Base-by-base conservation (phyloP, 2,329 filamentous ascomycete genomes). In the Davidsoniella australis region DNA sequence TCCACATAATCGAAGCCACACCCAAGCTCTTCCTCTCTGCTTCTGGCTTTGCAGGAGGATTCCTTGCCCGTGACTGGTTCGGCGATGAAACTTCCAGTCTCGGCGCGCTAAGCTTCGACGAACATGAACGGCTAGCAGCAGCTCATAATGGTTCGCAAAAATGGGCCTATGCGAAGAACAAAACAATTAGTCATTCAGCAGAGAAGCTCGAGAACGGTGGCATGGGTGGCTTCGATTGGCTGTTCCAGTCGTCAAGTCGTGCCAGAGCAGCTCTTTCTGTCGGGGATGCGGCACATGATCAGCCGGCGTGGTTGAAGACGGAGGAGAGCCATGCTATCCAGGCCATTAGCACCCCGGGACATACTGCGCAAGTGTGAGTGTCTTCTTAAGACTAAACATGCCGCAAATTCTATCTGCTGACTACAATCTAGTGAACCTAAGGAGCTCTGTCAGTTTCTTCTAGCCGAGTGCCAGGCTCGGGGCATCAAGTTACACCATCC, bases 1-100 rank as follows among this genome's bases (percentile, higher is more conserved):
- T 73, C 48, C 68, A 71, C 54, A 61, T 73, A 6, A 63, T 73
- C 36, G 70, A 73, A 47, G 58, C 65, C 0, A 65, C 67, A 0
- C 60, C 64, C 1, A 4, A 20, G 20, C 69, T 88, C 29, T 85
- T 88, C 62, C 71, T 75, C 9, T 84, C 79, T 26, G 82, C 84
- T 0, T 87, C 81, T 2, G 82, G 84, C 1, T 78, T 75, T 55
- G 81, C 82, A 0, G 85, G 72, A 16, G 83, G 84, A 0, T 89
- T 88, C 58, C 59, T 88, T 7, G 82, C 82, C 0, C 69, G 68
- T 33, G 80, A 88, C 60, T 88, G 82, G 82, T 85, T 83, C 57
- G 67, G 68, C 0, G 66, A 74, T 0, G 66, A 70, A 1, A 64
- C 76, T 5, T 67, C 73, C 0, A 65, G 69, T 0, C 68, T 88